Evolutionary conservation across 371 early-diverging fungal genomes (phyloP), one percentile per base, ranked within the genome.

Genomic region (Mucor plumbeus): DNA sequence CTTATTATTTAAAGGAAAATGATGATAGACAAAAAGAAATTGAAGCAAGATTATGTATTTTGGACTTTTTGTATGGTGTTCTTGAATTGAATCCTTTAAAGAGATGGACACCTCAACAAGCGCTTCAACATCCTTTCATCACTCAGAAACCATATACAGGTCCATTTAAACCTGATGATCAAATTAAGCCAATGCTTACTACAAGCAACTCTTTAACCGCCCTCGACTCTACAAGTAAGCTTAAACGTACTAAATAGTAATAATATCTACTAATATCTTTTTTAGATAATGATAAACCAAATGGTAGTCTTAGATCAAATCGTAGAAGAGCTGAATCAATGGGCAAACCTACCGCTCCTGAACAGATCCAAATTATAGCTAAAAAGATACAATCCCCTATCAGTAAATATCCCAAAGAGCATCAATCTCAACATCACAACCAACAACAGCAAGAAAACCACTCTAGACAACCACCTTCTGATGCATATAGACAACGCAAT

Each of bases 81-180:
- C 79, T 99, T 64, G 89, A 91, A 56, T 71, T 98, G 14, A 95
- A 99, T 63, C 98, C 98, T 0, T 78, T 94, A 43, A 92, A 92
- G 71, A 87, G 99, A 61, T 96, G 96, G 96, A 91, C 94, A 4
- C 97, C 99, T 5, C 91, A 90, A 41, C 95, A 99, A 68, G 98
- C 98, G 6, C 80, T 88, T 14, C 78, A 91, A 67, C 99, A 99
- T 68, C 99, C 99, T 3, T 98, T 99, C 70, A 90, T 98, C 59
- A 96, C 97, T 0, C 95, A 95, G 10, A 91, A 94, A 62, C 83
- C 83, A n/a, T 94, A 87, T 43, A 76, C 75, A 7, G 89, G 87
- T 1, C 80, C 83, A 15, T 90, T 86, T 59, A 65, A 81, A 11
- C 88, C 90, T 5, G 75, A 77, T n/a, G 36, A 17, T 10, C 67